These are phyloP conservation scores for Teunomyces pallodes DNA, from an alignment of 805 yeast species.

Conservation along the genomic window DNA sequence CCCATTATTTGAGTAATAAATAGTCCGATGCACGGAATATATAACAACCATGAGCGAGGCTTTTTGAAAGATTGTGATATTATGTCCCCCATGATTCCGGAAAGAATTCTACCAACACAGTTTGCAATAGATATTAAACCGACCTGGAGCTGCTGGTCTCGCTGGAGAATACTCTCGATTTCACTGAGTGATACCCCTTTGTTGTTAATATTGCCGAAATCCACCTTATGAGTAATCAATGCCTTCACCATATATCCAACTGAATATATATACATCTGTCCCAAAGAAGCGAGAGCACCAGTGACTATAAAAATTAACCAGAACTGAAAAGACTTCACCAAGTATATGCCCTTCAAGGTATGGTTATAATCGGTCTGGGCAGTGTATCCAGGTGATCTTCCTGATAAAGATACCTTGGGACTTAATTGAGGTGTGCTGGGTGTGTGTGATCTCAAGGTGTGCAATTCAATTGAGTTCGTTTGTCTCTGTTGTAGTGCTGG, in stretches of 20 bases:
- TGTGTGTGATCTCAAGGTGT: slow-evolving; percentile 4
- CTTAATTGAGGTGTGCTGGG: slow-evolving; percentile 9
- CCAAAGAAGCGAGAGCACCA: slow-evolving; percentile 41
- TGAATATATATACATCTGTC: slow-evolving; percentile 47
- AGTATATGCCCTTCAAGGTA: slow-evolving; percentile 12
- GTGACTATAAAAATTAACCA: slow-evolving; percentile 39
- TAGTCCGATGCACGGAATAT: slow-evolving; percentile 50
- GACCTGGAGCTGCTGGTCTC: slow-evolving; percentile 68
- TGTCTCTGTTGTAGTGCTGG: slow-evolving; percentile 3
- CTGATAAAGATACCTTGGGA: slow-evolving; percentile 4
- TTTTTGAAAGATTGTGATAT: slow-evolving; percentile 43
- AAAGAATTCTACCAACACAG: slow-evolving; percentile 60
- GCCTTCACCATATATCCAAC: slow-evolving; percentile 48
- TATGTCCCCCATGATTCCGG: slow-evolving; percentile 67
- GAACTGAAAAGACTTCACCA: slow-evolving; percentile 25
- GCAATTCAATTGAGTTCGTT: slow-evolving; percentile 7
- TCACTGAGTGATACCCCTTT: slow-evolving; percentile 6
- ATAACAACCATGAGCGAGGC: slow-evolving; percentile 54
- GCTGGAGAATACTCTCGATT: slow-evolving; percentile 40
- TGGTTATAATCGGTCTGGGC: neutral
- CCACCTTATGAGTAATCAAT: slow-evolving; percentile 18
- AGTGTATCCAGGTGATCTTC: slow-evolving; percentile 6
- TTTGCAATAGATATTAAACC: slow-evolving; percentile 67
- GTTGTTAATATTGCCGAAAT: neutral
- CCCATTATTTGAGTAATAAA: slow-evolving; percentile 52